phyloP scores from a whole-genome alignment of 371 early-diverging fungal genomes.

The Blakeslea trispora region DNA sequence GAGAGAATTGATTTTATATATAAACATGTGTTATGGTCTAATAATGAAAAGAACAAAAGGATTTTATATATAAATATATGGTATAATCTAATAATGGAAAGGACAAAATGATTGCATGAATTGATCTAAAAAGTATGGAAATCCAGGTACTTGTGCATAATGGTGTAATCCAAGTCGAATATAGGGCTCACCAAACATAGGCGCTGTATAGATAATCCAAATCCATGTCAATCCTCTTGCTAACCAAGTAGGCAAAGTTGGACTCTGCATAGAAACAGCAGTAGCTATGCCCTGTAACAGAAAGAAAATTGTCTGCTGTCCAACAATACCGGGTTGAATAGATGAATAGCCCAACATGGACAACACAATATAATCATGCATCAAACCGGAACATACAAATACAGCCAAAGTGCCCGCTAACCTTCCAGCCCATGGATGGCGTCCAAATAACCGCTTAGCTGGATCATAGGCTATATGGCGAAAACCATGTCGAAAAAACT shows the following conservation, averaged over 20 bases:
- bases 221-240: conserved; percentile 23
- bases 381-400: conserved; percentile 33
- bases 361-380: conserved; percentile 44
- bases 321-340: conserved; percentile 18
- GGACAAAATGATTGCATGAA: conserved; percentile 28
- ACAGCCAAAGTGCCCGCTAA: conserved; percentile 28
- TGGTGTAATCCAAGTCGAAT: conserved; percentile 31
- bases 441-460: conserved; percentile 19
- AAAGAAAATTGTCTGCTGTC: conserved; percentile 35
- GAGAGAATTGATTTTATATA: too few relatives aligned
- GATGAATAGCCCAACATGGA: conserved; percentile 25
- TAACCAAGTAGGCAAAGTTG: conserved; percentile 21
- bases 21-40: too few relatives aligned
- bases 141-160: conserved; percentile 31
- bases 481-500: conserved; percentile 36
- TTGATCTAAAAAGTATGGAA: conserved; percentile 33
- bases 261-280: conserved; percentile 9
- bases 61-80: too few relatives aligned
- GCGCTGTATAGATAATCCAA: conserved; percentile 33
- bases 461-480: conserved; percentile 30
- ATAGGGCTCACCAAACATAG: conserved; percentile 40
- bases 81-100: too few relatives aligned
- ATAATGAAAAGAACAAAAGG: too few relatives aligned
- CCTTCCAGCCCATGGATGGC: conserved; percentile 15
- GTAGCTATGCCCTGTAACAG: conserved; percentile 31